Evolutionary conservation across 176 grass and related monocot species (phyloP).

Genomic region (Bromus sterilis): DNA sequence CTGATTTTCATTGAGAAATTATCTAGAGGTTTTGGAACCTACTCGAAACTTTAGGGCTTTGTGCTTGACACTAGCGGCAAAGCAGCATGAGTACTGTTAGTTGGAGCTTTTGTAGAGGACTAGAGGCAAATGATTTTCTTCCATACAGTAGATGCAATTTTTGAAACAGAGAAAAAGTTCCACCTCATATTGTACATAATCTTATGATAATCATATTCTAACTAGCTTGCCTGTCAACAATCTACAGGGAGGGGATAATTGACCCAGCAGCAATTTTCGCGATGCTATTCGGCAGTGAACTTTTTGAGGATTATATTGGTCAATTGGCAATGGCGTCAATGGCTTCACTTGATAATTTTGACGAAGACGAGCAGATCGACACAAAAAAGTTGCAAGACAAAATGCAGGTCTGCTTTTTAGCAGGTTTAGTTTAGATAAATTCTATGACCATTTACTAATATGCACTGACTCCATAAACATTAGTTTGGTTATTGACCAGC

Average conservation of each 20-base stretch:
- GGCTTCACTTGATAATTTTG: constrained; percentile 84
- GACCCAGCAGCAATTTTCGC: constrained; percentile 97
- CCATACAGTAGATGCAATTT: not conserved
- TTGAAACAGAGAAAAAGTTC: not conserved
- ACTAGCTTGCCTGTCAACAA: constrained; percentile 20
- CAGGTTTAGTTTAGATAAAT: not conserved
- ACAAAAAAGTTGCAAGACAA: constrained; percentile 67
- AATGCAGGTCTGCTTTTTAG: constrained; percentile 63
- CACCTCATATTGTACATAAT: not conserved
- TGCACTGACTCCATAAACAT: not conserved
- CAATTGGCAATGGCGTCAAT: constrained; percentile 95
- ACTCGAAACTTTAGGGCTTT: not conserved
- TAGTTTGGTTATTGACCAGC: not conserved
- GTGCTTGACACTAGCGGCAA: not conserved
- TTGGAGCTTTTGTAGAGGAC: not conserved
- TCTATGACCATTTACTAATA: constrained; percentile 10
- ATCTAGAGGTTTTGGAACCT: not conserved
- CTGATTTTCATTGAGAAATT: constrained; percentile 2
- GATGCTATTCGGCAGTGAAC: constrained; percentile 94
- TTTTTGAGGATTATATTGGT: constrained; percentile 98
- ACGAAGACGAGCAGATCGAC: constrained; percentile 75
- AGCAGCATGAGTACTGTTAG: not conserved
- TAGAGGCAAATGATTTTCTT: not conserved
- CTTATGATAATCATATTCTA: not conserved
- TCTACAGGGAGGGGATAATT: constrained; percentile 81